These are phyloP conservation scores for Phytopythium cucurbitacearum DNA, from an alignment of 352 stramenopile genomes.

Conservation along the genomic window DNA sequence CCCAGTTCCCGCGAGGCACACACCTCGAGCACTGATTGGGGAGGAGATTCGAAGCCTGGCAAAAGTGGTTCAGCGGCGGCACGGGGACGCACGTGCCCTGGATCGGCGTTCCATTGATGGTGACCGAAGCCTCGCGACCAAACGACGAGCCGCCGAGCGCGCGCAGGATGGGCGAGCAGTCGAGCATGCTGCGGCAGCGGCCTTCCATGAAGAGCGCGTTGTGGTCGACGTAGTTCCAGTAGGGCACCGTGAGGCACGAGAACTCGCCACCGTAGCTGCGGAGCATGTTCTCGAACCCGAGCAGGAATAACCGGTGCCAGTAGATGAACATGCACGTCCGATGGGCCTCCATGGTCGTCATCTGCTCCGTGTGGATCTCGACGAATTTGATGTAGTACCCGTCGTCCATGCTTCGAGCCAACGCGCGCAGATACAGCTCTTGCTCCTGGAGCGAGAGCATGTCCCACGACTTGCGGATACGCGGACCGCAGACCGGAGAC, in stretches of 20 bases:
- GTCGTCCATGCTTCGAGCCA: slow-evolving; percentile 74
- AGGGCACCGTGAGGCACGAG: slow-evolving; percentile 82
- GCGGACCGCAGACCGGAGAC: slow-evolving; percentile 37
- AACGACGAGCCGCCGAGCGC: slow-evolving; percentile 61
- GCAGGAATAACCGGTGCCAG: slow-evolving; percentile 77
- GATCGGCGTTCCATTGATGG: slow-evolving; percentile 69
- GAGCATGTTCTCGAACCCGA: slow-evolving; percentile 87
- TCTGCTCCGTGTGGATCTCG: slow-evolving; percentile 83
- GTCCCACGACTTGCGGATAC: slow-evolving; percentile 80
- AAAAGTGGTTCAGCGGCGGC: slow-evolving; percentile 68
- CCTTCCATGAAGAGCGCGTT: slow-evolving; percentile 67
- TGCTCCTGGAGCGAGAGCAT: slow-evolving; percentile 53
- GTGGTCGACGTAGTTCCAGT: slow-evolving; percentile 86
- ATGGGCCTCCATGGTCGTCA: slow-evolving; percentile 78
- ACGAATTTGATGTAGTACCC: slow-evolving; percentile 86
- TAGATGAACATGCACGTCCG: slow-evolving; percentile 88
- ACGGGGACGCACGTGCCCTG: slow-evolving; percentile 45
- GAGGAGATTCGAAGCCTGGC: slow-evolving; percentile 46
- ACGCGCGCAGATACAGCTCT: slow-evolving; percentile 65
- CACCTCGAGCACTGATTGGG: slow-evolving; percentile 44
- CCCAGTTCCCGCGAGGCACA: slow-evolving; percentile 71
- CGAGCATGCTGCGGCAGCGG: slow-evolving; percentile 61
- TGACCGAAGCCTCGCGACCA: slow-evolving; percentile 27
- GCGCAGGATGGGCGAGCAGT: slow-evolving; percentile 63
- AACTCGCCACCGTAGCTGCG: slow-evolving; percentile 73